These are phyloP conservation scores for Sungouiozyma intestinalis DNA, from an alignment of 805 yeast genomes.

Conservation along the genomic window DNA sequence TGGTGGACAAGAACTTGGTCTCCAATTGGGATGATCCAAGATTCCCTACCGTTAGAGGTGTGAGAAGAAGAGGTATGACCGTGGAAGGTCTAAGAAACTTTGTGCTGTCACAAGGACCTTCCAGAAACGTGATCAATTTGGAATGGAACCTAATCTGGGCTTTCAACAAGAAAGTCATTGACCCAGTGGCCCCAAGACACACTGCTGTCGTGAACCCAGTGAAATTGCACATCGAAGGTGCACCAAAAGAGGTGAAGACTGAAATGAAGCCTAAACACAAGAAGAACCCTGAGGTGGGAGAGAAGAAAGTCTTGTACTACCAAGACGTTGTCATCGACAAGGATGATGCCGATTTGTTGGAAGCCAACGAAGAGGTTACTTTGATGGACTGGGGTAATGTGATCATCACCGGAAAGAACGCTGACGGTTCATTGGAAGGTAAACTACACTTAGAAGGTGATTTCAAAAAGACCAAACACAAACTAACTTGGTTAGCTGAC, in stretches of 20 bases:
- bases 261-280: slow-evolving; percentile 89
- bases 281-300: slow-evolving; percentile 87
- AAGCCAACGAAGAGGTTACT: slow-evolving; percentile 87
- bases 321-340: slow-evolving; percentile 68
- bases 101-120: slow-evolving; percentile 93
- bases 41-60: slow-evolving; percentile 99
- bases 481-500: slow-evolving; percentile 88
- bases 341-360: slow-evolving; percentile 66
- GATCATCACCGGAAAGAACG: slow-evolving; percentile 59
- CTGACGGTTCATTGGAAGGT: slow-evolving; percentile 61
- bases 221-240: slow-evolving; percentile 50
- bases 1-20: slow-evolving; percentile 85
- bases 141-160: slow-evolving; percentile 99
- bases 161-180: slow-evolving; percentile 90
- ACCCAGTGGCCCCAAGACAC: slow-evolving; percentile 93
- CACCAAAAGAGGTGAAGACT: slow-evolving; percentile 48
- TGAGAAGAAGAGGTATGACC: slow-evolving; percentile 98
- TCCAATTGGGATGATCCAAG: slow-evolving; percentile 98
- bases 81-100: slow-evolving; percentile 95
- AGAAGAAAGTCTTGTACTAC: slow-evolving; percentile 62
- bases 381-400: slow-evolving; percentile 99
- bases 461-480: slow-evolving; percentile 91
- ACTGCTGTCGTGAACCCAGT: slow-evolving; percentile 76
- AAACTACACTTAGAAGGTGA: slow-evolving; percentile 88
- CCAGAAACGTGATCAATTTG: slow-evolving; percentile 89